Base-by-base conservation (phyloP, 768 basidiomycete species). In the Amanita inopinata region DNA sequence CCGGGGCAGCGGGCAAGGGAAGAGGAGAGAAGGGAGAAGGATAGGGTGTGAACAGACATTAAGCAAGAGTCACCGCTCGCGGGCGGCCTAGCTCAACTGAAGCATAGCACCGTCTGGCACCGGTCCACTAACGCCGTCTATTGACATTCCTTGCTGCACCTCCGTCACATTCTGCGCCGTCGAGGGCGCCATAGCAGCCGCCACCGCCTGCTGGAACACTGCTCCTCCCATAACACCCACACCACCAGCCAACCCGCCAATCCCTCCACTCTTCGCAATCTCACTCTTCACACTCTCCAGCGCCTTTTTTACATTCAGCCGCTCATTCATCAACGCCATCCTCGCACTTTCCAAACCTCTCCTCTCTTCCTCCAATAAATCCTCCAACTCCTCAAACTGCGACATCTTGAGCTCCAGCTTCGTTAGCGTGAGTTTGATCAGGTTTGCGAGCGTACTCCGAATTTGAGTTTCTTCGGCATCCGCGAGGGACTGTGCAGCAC, bases 331-430 rank as follows among this genome's bases (percentile, higher is more conserved):
- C 31, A 98, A 65, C 28, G 78, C 73, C 63, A 88, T 70, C 42
- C 87, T 74, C 15, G 84, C 80, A 35, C 80, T 78, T 67, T 99
- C 96, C 33, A 99, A 62, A 25, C 76, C 69, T 48, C 83, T 74
- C 43, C 91, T 74, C 61, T 99, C 96, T 40, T 89, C 83, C 58
- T 98, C 96, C 39, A 99, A 66, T 6, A 91, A 65, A 36, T 86
- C 83, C 58, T 99, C 96, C 45, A 99, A 68, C 59, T 89, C 83
- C 58, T 97, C 96, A 54, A 98, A 97, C 59, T 93, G 88, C 1
- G 76, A 64, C 79, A 92, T 87, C 71, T 99, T 98, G 41, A 94
- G 68, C 56, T 97, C 93, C 27, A 98, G 78, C 61, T 98, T 98
- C 36, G 73, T 88, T 53, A 75, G 70, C 46, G 73, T 88, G 43